A percentile compares a stretch with the other conserved stretches of the same genome.
Conservation (phyloP, 371 early-diverging fungal genomes). For the Haplosporangium sp. region DNA sequence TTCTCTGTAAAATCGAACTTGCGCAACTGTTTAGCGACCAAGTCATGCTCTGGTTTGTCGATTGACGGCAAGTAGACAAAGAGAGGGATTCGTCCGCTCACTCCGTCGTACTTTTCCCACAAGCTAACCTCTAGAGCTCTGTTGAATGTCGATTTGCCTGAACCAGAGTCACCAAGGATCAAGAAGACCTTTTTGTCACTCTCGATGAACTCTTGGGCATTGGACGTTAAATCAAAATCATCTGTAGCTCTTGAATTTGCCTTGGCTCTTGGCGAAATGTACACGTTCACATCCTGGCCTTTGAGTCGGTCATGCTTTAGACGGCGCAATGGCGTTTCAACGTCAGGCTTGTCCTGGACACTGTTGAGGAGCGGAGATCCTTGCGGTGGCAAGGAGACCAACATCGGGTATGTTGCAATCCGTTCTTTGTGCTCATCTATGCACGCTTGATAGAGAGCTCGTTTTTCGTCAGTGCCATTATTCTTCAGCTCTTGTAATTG, state of each 20-base stretch:
- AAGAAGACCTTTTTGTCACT: neutral
- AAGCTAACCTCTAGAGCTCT: neutral
- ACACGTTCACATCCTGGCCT: neutral
- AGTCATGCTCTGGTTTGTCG: neutral
- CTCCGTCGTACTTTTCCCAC: neutral
- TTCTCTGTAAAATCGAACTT: neutral
- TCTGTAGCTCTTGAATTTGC: neutral
- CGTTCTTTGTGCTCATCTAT: neutral
- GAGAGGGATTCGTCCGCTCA: neutral
- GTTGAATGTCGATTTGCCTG: neutral
- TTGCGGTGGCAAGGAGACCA: neutral
- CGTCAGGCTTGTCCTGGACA: neutral
- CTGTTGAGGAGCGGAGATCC: neutral
- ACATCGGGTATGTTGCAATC: neutral
- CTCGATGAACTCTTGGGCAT: neutral
- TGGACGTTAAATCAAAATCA: neutral
- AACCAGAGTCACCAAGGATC: neutral
- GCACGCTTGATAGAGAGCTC: neutral
- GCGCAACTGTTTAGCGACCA: neutral
- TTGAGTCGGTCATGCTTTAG: neutral
- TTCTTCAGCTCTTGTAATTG: neutral
- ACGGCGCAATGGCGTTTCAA: neutral
- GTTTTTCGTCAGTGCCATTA: neutral
- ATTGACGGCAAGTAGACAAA: neutral
- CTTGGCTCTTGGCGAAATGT: conserved; percentile 1